Evolutionary conservation across 805 yeast genomes (phyloP).

Genomic region (Allodekkera sacchari): DNA sequence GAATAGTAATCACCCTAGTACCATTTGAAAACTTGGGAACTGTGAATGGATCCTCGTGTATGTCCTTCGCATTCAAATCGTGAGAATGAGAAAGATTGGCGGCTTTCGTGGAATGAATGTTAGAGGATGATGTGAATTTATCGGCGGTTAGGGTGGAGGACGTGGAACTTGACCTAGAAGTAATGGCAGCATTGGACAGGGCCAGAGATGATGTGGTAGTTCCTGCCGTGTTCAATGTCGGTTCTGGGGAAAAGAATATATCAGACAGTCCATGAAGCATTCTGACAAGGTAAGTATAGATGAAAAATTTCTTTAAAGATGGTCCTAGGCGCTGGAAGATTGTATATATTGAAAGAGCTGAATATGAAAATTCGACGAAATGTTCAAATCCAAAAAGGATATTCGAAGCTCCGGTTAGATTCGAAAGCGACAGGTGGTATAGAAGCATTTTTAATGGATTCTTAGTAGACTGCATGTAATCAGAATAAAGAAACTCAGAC

Average conservation of each 20-base stretch:
- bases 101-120: too few relatives aligned
- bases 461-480: constrained; percentile 12
- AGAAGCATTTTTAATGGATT: constrained; percentile 15
- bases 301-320: constrained; percentile 11
- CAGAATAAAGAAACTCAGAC: constrained; percentile 9
- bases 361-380: constrained; percentile 18
- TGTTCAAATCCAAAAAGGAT: constrained; percentile 19
- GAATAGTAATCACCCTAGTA: constrained; percentile 7
- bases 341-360: constrained; percentile 23
- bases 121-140: too few relatives aligned
- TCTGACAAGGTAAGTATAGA: too few relatives aligned
- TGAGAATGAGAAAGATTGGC: too few relatives aligned
- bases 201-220: too few relatives aligned
- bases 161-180: too few relatives aligned
- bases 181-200: too few relatives aligned
- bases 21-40: constrained; percentile 3
- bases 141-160: constrained; percentile 3
- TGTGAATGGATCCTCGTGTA: too few relatives aligned
- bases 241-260: too few relatives aligned
- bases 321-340: constrained; percentile 23
- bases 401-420: constrained; percentile 8
- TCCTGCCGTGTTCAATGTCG: too few relatives aligned
- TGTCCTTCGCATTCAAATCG: too few relatives aligned
- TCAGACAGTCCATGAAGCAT: too few relatives aligned
- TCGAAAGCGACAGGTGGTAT: constrained; percentile 14